phyloP scores from a whole-genome alignment of 768 basidiomycete species.

The Boletus rubescentipes region DNA sequence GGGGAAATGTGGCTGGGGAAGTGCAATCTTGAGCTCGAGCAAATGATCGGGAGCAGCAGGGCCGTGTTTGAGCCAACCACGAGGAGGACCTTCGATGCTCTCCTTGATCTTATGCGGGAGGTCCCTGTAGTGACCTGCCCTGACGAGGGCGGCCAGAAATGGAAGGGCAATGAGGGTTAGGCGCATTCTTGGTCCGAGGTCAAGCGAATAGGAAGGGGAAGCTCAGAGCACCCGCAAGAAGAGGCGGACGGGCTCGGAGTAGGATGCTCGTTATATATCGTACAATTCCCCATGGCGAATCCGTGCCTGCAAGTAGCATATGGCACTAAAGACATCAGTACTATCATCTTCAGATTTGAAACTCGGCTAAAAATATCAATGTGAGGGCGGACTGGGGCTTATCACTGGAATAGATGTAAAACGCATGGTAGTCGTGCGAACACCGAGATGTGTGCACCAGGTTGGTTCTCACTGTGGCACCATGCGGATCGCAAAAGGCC shows the following conservation, averaged over 20 bases:
- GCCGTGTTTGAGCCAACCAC: conserved; percentile 46
- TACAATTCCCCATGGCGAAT: not conserved
- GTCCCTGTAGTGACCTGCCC: conserved; percentile 8
- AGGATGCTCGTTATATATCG: conserved; percentile 11
- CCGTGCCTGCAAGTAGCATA: not conserved
- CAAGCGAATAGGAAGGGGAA: not conserved
- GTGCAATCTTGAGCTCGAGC: conserved; percentile 58
- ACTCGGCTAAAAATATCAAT: not conserved
- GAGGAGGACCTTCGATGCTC: conserved; percentile 41
- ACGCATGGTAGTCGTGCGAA: not conserved
- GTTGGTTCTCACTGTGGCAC: not conserved
- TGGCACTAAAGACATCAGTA: not conserved
- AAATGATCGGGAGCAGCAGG: conserved; percentile 44
- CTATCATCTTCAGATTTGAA: not conserved
- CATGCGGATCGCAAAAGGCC: too few relatives aligned
- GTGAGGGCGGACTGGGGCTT: not conserved
- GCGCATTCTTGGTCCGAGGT: conserved; percentile 8
- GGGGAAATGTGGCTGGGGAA: conserved; percentile 52
- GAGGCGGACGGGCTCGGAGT: not conserved
- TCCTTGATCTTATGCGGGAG: conserved; percentile 46
- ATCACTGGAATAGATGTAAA: conserved; percentile 3
- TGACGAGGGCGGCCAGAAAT: conserved; percentile 12
- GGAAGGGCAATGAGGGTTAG: conserved; percentile 11
- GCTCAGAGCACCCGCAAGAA: not conserved
- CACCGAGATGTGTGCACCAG: not conserved